A percentile compares a stretch with the other conserved stretches of the same genome.
These are phyloP conservation scores for Emmonsiellopsis sp. DNA, from an alignment of 2,329 filamentous ascomycete species.

Conservation along the genomic window DNA sequence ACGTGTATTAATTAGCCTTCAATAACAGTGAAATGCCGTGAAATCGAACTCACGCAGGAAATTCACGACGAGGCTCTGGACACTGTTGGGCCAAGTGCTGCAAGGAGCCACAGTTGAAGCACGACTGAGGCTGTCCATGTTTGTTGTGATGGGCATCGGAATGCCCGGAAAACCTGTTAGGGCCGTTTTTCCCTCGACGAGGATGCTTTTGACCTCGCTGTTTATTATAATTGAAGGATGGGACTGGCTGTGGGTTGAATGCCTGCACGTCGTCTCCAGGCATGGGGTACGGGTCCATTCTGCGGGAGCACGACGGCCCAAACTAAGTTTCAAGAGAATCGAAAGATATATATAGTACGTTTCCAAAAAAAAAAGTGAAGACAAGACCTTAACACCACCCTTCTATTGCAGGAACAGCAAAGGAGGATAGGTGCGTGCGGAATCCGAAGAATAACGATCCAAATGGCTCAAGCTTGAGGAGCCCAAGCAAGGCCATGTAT, in stretches of 20 bases:
- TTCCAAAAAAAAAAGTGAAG: not conserved
- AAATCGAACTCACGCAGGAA: slow-evolving; percentile 21
- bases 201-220: slow-evolving; percentile 10
- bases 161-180: slow-evolving; percentile 3
- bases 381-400: not conserved
- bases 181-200: slow-evolving; percentile 13
- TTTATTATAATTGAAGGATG: slow-evolving; percentile 7
- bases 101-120: slow-evolving; percentile 26
- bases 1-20: slow-evolving; percentile 6
- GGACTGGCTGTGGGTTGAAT: slow-evolving; percentile 5
- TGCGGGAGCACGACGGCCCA: not conserved
- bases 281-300: slow-evolving; percentile 7
- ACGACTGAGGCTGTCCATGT: slow-evolving; percentile 15
- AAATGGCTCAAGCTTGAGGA: too few relatives aligned
- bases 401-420: not conserved
- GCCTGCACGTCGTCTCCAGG: slow-evolving; percentile 1
- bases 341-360: not conserved
- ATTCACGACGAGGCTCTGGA: slow-evolving; percentile 22
- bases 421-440: not conserved
- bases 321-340: not conserved
- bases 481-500: not conserved
- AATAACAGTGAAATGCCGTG: not conserved
- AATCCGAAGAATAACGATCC: not conserved
- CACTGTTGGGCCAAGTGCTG: slow-evolving; percentile 27
- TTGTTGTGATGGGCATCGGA: slow-evolving; percentile 3